Conservation (phyloP, 306 rosid genomes). For the Sicyos edulis region DNA sequence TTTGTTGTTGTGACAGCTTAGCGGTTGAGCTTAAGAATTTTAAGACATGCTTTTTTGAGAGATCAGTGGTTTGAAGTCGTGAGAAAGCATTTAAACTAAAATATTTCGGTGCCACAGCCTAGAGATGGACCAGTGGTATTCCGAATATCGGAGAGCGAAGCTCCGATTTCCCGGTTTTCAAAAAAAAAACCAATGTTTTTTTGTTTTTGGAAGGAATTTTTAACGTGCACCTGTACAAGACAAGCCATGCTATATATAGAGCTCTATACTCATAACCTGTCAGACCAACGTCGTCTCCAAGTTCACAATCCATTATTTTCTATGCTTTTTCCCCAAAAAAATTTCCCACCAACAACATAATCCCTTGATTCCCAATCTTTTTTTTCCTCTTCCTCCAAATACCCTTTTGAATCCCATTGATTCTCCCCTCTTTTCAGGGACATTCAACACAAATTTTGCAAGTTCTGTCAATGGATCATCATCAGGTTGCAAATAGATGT, state of each 20-base stretch:
- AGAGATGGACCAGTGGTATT: no score
- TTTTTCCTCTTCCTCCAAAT: not conserved
- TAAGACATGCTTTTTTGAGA: no score
- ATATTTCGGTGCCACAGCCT: no score
- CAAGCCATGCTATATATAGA: constrained; percentile 23
- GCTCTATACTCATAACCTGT: constrained; percentile 12
- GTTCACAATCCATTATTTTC: constrained; percentile 5
- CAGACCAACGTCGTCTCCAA: constrained; percentile 15
- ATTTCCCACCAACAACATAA: constrained; percentile 12
- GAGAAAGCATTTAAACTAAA: no score
- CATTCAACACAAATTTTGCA: not conserved
- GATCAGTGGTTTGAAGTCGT: no score
- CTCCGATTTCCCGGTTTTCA: no score
- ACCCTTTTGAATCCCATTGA: not conserved
- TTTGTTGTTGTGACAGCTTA: no score
- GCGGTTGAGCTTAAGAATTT: no score
- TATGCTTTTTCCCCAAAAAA: constrained; percentile 10
- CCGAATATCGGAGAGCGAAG: no score
- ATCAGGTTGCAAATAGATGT: not conserved
- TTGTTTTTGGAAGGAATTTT: constrained; percentile 6
- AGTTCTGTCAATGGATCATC: constrained; percentile 12
- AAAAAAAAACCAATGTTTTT: no score
- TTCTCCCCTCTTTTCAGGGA: not conserved
- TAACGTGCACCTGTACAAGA: constrained; percentile 20
- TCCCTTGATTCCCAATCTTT: constrained; percentile 14